Base-by-base conservation (phyloP, 2,329 filamentous ascomycete genomes). In the Xylaria sp. region DNA sequence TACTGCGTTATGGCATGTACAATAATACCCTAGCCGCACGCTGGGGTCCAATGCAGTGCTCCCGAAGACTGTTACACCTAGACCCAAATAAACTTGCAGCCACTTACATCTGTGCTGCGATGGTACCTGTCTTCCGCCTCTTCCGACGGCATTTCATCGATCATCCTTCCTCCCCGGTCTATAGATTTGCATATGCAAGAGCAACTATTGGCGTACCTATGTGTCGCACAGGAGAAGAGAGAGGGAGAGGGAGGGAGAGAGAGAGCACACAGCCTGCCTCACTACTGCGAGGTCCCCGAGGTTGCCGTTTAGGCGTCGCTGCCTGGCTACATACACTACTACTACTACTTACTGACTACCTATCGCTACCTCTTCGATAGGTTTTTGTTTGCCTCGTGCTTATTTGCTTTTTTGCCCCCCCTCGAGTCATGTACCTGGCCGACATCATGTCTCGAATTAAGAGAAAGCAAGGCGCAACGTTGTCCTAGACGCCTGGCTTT, bases 331-430 rank as follows among this genome's bases (percentile, higher is more conserved):
- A 49, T 55, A 25, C 25, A 59, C 17, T 47, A 61, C 31, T 10
- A 13, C 56, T n/a, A n/a, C n/a, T n/a, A n/a, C n/a, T n/a, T n/a
- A n/a, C n/a, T n/a, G n/a, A n/a, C n/a, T n/a, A n/a, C n/a, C n/a
- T n/a, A n/a, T n/a, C n/a, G n/a, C 39, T 31, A 11, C 31, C 11
- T 13, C 22, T n/a, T 27, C n/a, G 6, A 31, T 17, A 51, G 15
- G 33, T 33, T 25, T 57, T 25, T 57, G 57, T 53, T 61, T 58
- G 51, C 45, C 47, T 38, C 44, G 42, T 31, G 17, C 11, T 25
- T 25, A 44, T 50, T 60, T 63, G 47, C 60, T 66, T 66, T 60
- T 61, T 20, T 17, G 3, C 39, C 3, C 27, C 17, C 27, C 7
- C 20, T 20, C 22, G 33, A 39, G 20, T 38, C 5, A 42, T 51